Percentiles rank a stretch among this genome's conserved stretches.
Evolutionary conservation across 2,329 filamentous ascomycete species (phyloP).

Genomic region (Dryadomyces sulphureus): DNA sequence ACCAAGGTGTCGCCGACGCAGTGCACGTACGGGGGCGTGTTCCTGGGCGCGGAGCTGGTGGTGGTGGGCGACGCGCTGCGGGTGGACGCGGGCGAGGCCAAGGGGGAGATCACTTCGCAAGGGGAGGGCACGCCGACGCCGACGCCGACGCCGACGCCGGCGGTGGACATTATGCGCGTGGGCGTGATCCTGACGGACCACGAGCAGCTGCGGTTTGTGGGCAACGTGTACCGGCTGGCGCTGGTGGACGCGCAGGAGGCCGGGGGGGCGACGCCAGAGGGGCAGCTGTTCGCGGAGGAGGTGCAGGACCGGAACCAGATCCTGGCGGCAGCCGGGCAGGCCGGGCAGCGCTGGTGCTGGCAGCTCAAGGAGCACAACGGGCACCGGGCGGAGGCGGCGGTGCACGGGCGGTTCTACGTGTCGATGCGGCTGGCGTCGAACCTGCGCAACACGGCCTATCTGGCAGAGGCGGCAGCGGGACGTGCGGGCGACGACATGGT

Average conservation of each 20-base stretch:
- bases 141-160: too few species aligned
- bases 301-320: slow-evolving; percentile 10
- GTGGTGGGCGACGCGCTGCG: slow-evolving; percentile 19
- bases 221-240: slow-evolving; percentile 15
- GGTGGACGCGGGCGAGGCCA: slow-evolving; percentile 10
- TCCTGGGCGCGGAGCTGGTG: slow-evolving; percentile 22
- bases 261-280: slow-evolving; percentile 9
- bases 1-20: slow-evolving; percentile 10
- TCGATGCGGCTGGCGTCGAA: slow-evolving; percentile 36
- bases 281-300: slow-evolving; percentile 15
- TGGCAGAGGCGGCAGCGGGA: slow-evolving; percentile 4
- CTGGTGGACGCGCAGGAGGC: slow-evolving; percentile 3
- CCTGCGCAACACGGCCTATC: slow-evolving; percentile 16
- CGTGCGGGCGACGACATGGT: slow-evolving; percentile 18
- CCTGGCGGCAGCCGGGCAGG: neutral
- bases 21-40: slow-evolving; percentile 17
- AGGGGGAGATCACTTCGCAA: too few species aligned
- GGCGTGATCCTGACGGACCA: slow-evolving; percentile 13
- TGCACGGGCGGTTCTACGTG: slow-evolving; percentile 44
- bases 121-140: too few species aligned
- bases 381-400: slow-evolving; percentile 23
- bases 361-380: slow-evolving; percentile 13
- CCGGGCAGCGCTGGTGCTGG: slow-evolving; percentile 17
- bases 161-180: slow-evolving; percentile 22
- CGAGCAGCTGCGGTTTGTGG: slow-evolving; percentile 14